Evolutionary conservation across 2,329 filamentous ascomycete species (phyloP).

Genomic region (Epichloe uncinata): DNA sequence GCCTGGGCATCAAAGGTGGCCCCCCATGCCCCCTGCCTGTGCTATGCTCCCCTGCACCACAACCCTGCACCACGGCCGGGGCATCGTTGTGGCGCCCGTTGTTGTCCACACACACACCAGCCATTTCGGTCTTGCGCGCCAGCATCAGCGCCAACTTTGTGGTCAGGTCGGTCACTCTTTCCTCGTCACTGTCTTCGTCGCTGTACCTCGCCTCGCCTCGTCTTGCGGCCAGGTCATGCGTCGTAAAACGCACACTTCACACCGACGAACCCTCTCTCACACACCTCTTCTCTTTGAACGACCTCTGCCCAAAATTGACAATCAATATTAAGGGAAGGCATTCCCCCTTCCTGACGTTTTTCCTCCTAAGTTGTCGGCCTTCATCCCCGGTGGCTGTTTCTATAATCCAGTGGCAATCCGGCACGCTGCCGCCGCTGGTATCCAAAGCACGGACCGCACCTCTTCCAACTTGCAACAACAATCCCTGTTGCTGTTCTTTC

Average conservation of each 20-base stretch:
- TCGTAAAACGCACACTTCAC: not conserved
- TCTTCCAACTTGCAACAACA: not conserved
- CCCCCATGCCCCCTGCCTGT: too few relatives aligned
- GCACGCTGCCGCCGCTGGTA: not conserved
- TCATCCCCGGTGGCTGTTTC: not conserved
- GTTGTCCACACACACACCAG: too few relatives aligned
- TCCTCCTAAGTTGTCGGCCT: not conserved
- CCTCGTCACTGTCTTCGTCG: not conserved
- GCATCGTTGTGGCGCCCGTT: too few relatives aligned
- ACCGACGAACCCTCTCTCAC: not conserved
- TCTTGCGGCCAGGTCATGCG: not conserved
- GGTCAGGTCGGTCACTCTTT: not conserved
- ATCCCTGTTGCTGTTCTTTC: not conserved
- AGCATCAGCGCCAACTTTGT: not conserved
- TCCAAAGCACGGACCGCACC: not conserved
- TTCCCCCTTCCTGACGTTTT: not conserved
- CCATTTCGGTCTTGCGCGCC: not conserved
- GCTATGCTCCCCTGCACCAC: too few relatives aligned
- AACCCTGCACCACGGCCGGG: too few relatives aligned
- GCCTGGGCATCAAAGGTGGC: too few relatives aligned
- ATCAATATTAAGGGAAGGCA: not conserved
- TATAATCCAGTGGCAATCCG: not conserved
- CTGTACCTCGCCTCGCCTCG: not conserved
- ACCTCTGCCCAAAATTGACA: not conserved
- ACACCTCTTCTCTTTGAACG: not conserved